Conservation (phyloP, 2,329 filamentous ascomycete genomes). For the Bipolaris bicolor region DNA sequence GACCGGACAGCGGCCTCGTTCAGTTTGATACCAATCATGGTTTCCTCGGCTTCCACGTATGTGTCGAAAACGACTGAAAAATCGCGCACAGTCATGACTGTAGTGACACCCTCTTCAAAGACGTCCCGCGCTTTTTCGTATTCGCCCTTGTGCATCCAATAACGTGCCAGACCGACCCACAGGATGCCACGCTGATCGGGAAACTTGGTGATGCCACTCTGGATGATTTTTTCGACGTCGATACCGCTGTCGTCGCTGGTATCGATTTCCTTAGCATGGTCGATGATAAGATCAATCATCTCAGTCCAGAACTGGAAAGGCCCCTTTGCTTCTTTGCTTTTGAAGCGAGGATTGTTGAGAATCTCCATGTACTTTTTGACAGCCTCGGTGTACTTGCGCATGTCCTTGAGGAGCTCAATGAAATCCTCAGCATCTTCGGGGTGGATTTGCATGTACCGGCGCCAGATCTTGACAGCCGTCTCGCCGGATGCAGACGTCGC, state of each 20-base stretch:
- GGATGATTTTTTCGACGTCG: slow-evolving; percentile 88
- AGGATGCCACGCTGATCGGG: slow-evolving; percentile 92
- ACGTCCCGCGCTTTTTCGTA: slow-evolving; percentile 92
- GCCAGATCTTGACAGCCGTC: slow-evolving; percentile 92
- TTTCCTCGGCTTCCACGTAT: slow-evolving; percentile 96
- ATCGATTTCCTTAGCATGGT: slow-evolving; percentile 84
- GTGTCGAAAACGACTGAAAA: slow-evolving; percentile 97
- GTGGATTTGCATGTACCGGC: slow-evolving; percentile 95
- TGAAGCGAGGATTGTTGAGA: slow-evolving; percentile 87
- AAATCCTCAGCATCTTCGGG: slow-evolving; percentile 95
- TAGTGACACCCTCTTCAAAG: slow-evolving; percentile 95
- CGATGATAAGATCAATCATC: slow-evolving; percentile 93
- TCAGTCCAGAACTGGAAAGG: slow-evolving; percentile 98
- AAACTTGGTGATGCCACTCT: slow-evolving; percentile 89
- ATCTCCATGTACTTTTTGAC: slow-evolving; percentile 90
- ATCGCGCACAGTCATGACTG: slow-evolving; percentile 97
- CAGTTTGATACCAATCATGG: slow-evolving; percentile 89
- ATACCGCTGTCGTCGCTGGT: slow-evolving; percentile 81
- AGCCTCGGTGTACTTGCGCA: slow-evolving; percentile 86
- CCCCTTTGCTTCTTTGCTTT: slow-evolving; percentile 91
- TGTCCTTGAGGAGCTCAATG: slow-evolving; percentile 83
- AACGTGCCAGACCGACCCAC: slow-evolving; percentile 93
- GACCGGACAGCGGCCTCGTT: slow-evolving; percentile 80
- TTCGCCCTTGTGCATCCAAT: slow-evolving; percentile 91
- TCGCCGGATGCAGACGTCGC: slow-evolving; percentile 88